A percentile compares a stretch with the other conserved stretches of the same genome.
phyloP scores from a whole-genome alignment of 305 asterid genomes.

The Nicotiana rustica region DNA sequence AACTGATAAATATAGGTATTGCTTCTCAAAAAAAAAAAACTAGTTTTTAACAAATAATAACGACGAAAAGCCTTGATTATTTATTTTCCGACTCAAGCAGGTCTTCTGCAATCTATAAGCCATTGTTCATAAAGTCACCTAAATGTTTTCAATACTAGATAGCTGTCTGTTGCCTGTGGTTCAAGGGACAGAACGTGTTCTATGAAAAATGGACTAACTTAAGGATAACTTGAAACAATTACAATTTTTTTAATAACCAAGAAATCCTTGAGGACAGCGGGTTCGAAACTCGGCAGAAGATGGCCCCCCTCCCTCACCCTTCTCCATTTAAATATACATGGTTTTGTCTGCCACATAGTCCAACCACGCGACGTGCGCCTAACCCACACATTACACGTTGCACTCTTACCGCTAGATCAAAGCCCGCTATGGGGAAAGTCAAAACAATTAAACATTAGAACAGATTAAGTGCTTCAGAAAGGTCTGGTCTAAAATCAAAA shows the following conservation, averaged over 20 bases:
- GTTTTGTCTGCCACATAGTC: no score
- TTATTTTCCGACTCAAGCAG: constrained; percentile 4
- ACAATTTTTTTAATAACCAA: not conserved
- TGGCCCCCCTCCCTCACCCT: not conserved
- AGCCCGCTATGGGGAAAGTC: not conserved
- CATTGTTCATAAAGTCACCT: not conserved
- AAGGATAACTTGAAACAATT: constrained; percentile 12
- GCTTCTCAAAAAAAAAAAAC: no score
- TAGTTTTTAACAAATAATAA: constrained; percentile 18
- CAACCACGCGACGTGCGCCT: no score
- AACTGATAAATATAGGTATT: no score
- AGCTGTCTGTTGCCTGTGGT: not conserved
- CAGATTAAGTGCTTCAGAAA: not conserved
- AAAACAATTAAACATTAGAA: not conserved
- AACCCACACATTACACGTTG: no score
- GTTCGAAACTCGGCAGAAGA: not conserved
- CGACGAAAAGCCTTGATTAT: not conserved
- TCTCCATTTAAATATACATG: no score
- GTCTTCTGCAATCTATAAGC: not conserved
- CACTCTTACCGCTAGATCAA: not conserved
- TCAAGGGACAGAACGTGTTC: not conserved
- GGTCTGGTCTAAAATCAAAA: not conserved
- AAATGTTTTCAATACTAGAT: not conserved
- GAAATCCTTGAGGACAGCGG: not conserved
- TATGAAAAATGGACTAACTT: constrained; percentile 12